Evolutionary conservation across 306 rosid species (phyloP).

Genomic region (Luffa acutangula): DNA sequence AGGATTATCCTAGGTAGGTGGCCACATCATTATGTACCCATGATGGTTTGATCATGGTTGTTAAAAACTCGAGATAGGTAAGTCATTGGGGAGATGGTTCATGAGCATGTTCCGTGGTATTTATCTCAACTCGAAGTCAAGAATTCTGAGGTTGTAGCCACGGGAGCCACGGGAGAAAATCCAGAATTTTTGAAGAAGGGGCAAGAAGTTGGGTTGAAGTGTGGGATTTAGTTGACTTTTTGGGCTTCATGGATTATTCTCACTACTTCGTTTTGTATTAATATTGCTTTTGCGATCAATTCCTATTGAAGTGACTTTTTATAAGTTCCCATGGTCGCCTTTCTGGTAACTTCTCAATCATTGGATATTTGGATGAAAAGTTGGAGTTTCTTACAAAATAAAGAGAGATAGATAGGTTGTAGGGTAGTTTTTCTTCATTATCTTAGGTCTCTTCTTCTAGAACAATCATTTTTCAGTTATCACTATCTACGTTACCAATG

Average conservation of each 20-base stretch:
- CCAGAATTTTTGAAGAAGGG: not conserved
- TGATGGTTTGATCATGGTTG: not conserved
- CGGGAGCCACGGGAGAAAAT: not conserved
- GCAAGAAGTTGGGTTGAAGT: not conserved
- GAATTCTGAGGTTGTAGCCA: not conserved
- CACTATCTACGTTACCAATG: not conserved
- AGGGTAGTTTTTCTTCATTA: not conserved
- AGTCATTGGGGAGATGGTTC: too few species aligned
- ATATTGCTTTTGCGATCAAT: not conserved
- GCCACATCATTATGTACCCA: too few species aligned
- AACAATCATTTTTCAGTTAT: not conserved
- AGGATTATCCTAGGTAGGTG: too few species aligned
- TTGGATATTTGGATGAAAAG: not conserved
- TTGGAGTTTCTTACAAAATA: not conserved
- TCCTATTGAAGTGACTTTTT: not conserved
- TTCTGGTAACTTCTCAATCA: not conserved
- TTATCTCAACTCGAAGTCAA: not conserved
- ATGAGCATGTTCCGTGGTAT: not conserved
- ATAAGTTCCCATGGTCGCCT: not conserved
- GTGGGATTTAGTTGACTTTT: not conserved
- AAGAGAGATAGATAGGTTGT: not conserved
- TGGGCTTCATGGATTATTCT: not conserved
- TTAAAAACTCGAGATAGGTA: not conserved
- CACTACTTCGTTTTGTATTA: not conserved
- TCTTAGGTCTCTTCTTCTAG: not conserved